Base-by-base conservation (phyloP, 306 rosid genomes). In the Erythrophleum fordii region DNA sequence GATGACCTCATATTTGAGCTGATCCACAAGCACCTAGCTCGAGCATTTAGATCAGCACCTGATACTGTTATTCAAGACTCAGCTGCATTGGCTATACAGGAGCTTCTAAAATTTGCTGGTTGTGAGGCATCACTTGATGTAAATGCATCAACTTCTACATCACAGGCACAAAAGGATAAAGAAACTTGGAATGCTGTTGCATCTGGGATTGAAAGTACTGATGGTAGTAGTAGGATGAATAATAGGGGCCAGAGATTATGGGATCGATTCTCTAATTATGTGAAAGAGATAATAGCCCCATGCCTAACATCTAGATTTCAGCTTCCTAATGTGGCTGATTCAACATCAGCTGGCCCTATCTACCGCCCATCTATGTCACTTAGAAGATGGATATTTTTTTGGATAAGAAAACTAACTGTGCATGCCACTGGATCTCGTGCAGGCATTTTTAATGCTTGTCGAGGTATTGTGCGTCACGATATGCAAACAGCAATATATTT, bases 1-100 rank as follows among this genome's bases (percentile, higher is more conserved):
- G 98, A 95, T 85, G 99, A 95, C 78, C 96, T 93, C 45, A 95
- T 93, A 83, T 88, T 91, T 83, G 99, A 95, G 85, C 88, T 95
- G 89, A 95, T 93, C 76, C 97, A 95, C 87, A 95, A 91, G 81
- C 99, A 95, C 82, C 90, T 93, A 56, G 97, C 93, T 45, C 92
- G 98, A 84, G 98, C 97, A 74, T 95, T 93, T 82, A 90, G 99
- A 85, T 93, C 99, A 68, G 98, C 99, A 75, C 93, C 97, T 41
- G 96, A 95, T 85, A 95, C 99, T 70, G 80, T 91, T 56, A 86
- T 93, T 83, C 99, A 95, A 91, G 99, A 93, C 79, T 95, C 99
- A 69, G 99, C 98, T 73, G 98, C 97, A 83, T 86, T 95, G 85
- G 98, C 99, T 77, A 95, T 95, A 88, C 99, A 91, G 80, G 99